These are phyloP conservation scores for Cystobasidium slooffiae DNA, from an alignment of 1,284 basidiomycete species.

Conservation along the genomic window DNA sequence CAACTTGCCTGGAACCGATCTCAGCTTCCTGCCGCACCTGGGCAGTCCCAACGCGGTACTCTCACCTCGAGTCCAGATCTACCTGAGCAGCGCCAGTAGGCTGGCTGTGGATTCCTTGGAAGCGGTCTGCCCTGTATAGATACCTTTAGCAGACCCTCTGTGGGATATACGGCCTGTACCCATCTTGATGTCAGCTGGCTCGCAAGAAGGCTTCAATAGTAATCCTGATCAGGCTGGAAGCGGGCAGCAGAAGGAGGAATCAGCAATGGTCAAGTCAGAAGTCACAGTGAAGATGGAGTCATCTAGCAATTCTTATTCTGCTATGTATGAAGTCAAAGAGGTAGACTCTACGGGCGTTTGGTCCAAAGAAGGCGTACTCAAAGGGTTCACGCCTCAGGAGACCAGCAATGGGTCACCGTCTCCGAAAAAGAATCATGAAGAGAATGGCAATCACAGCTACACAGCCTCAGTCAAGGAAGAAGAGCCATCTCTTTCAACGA, in stretches of 20 bases:
- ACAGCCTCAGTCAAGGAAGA: neutral
- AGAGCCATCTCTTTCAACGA: neutral
- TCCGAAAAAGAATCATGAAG: neutral
- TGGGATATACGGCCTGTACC: too few species aligned
- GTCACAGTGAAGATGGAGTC: neutral
- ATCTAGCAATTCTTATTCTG: neutral
- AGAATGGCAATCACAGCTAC: neutral
- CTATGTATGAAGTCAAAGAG: neutral
- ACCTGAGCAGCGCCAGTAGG: too few species aligned
- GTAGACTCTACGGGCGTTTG: neutral
- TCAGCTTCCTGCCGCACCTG: too few species aligned
- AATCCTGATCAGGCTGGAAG: neutral
- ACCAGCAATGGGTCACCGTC: neutral
- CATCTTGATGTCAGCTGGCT: neutral
- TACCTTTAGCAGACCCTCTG: too few species aligned
- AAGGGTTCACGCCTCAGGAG: neutral
- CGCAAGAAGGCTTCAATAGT: neutral
- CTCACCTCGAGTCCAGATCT: too few species aligned
- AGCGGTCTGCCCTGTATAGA: too few species aligned
- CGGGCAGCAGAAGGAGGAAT: neutral
- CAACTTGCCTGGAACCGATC: too few species aligned
- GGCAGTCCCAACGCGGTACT: too few species aligned
- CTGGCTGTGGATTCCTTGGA: too few species aligned
- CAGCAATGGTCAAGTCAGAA: slow-evolving; percentile 1
- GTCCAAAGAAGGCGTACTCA: neutral